Conservation (phyloP, 345 rosid genomes). For the Limnanthes douglasii region DNA sequence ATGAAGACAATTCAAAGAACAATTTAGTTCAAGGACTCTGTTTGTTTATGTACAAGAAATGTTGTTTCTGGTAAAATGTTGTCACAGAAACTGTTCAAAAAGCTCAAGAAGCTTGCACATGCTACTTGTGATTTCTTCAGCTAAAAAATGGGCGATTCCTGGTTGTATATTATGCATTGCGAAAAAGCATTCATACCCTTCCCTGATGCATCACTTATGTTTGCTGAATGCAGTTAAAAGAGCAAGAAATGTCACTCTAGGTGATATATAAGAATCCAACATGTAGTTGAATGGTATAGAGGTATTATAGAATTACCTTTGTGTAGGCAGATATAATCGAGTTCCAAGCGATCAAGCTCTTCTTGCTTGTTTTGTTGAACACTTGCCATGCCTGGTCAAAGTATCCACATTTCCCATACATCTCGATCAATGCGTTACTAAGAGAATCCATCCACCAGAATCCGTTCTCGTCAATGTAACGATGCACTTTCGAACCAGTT, state of each 20-base stretch:
- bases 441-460: conserved; percentile 19
- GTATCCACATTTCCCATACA: conserved; percentile 23
- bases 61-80: no score
- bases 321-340: conserved; percentile 17
- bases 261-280: conserved; percentile 10
- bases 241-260: conserved; percentile 14
- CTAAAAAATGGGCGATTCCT: no score
- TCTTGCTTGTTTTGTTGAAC: conserved; percentile 12
- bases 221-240: conserved; percentile 12
- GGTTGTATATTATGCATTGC: no score
- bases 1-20: no score
- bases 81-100: no score
- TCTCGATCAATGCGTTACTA: conserved; percentile 19
- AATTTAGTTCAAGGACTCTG: no score
- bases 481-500: conserved; percentile 12
- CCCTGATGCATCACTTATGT: conserved; percentile 15
- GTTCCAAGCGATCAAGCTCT: conserved; percentile 23
- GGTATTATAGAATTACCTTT: conserved; percentile 12
- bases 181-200: conserved; percentile 17
- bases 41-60: no score
- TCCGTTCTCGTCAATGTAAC: conserved; percentile 14
- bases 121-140: no score
- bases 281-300: conserved; percentile 7
- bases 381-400: conserved; percentile 14
- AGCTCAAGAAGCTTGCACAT: no score